A percentile compares a stretch with the other conserved stretches of the same genome.
These are phyloP conservation scores for Drosera capensis DNA, from an alignment of 148 eudicot genomes.

Conservation along the genomic window DNA sequence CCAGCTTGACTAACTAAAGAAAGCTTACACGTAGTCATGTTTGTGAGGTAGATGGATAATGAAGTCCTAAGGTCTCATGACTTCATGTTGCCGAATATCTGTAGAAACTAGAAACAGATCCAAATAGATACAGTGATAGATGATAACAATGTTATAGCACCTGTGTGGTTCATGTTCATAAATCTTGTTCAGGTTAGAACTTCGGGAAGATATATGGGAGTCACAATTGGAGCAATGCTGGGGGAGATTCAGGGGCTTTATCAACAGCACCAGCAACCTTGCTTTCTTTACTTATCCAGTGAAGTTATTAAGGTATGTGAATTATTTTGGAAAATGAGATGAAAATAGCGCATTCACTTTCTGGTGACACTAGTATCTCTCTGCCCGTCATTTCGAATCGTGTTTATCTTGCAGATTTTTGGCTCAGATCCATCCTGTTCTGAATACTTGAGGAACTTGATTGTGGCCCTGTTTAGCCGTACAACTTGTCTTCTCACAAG, in stretches of 20 bases:
- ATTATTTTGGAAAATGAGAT: conserved; percentile 3
- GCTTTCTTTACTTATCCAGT: conserved; percentile 94
- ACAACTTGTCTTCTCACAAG: conserved; percentile 67
- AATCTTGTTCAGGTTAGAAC: conserved; percentile 64
- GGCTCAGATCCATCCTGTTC: conserved; percentile 95
- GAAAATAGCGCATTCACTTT: too few species aligned
- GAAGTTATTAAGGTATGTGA: conserved; percentile 84
- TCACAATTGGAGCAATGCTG: conserved; percentile 91
- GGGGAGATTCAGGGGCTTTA: conserved; percentile 89
- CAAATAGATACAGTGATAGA: background rate
- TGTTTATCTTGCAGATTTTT: conserved; percentile 56
- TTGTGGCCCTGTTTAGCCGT: conserved; percentile 82
- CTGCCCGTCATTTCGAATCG: background rate
- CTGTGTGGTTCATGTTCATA: conserved; percentile 5
- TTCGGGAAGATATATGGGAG: conserved; percentile 84
- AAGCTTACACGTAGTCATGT: too few species aligned
- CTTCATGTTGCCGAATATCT: too few species aligned
- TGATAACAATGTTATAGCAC: background rate
- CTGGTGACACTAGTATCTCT: conserved; percentile 5
- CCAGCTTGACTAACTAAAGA: too few species aligned
- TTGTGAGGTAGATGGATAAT: too few species aligned
- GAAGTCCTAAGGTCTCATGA: too few species aligned
- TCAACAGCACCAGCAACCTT: conserved; percentile 91
- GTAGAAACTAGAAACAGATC: too few species aligned
- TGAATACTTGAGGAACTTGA: conserved; percentile 55